phyloP scores from a whole-genome alignment of 1,284 basidiomycete genomes.

The Leucocoprinus gongylophorus region DNA sequence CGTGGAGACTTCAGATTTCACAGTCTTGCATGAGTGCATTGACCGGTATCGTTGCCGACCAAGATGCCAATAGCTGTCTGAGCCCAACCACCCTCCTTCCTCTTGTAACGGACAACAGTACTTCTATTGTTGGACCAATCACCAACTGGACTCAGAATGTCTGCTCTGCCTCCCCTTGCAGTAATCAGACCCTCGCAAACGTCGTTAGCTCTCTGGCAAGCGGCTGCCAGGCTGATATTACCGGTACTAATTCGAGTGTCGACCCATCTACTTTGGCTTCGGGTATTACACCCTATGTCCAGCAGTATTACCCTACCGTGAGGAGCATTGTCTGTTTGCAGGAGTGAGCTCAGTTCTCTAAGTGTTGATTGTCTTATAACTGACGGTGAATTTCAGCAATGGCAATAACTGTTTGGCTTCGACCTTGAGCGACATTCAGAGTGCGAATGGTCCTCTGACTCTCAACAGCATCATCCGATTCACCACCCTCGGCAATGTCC shows the following conservation, averaged over 20 bases:
- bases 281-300: slow-evolving; percentile 32
- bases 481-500: slow-evolving; percentile 9
- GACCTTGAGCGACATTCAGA: slow-evolving; percentile 43
- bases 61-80: slow-evolving; percentile 43
- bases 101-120: slow-evolving; percentile 31
- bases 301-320: slow-evolving; percentile 47
- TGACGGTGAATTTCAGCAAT: slow-evolving; percentile 17
- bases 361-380: background rate
- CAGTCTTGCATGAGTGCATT: slow-evolving; percentile 15
- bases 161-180: slow-evolving; percentile 49
- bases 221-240: slow-evolving; percentile 36
- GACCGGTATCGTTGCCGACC: slow-evolving; percentile 13
- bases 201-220: slow-evolving; percentile 41
- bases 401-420: slow-evolving; percentile 49
- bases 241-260: slow-evolving; percentile 26
- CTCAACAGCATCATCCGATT: slow-evolving; percentile 19
- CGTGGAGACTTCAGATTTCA: slow-evolving; percentile 14
- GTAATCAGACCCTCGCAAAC: slow-evolving; percentile 42
- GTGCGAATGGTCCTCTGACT: slow-evolving; percentile 28
- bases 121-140: slow-evolving; percentile 46
- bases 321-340: slow-evolving; percentile 50
- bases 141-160: slow-evolving; percentile 51
- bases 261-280: slow-evolving; percentile 26
- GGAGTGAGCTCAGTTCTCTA: slow-evolving; percentile 36
- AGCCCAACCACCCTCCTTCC: slow-evolving; percentile 41